Evolutionary conservation across 2,329 filamentous ascomycete species (phyloP).

Genomic region (Penicillium sp.): DNA sequence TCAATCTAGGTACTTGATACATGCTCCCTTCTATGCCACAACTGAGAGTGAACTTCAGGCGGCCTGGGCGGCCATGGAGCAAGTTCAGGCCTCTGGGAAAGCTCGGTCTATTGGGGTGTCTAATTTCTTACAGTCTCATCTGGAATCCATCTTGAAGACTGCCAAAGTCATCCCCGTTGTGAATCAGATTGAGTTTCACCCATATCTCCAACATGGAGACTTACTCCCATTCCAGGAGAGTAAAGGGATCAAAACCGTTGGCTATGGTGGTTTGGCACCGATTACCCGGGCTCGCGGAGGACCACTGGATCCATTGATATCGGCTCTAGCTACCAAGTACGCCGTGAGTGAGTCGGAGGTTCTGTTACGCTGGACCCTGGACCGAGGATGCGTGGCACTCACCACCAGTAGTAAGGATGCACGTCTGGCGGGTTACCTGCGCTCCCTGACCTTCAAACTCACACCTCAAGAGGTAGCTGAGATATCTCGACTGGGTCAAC

Average conservation of each 20-base stretch:
- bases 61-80: constrained; percentile 62
- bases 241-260: constrained; percentile 43
- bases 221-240: constrained; percentile 42
- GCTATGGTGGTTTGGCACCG: constrained; percentile 49
- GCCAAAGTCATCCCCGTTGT: constrained; percentile 43
- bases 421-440: constrained; percentile 58
- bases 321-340: constrained; percentile 59
- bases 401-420: constrained; percentile 63
- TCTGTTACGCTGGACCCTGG: constrained; percentile 59
- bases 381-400: constrained; percentile 59
- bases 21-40: constrained; percentile 59
- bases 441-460: constrained; percentile 57
- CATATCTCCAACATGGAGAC: constrained; percentile 48
- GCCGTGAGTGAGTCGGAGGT: constrained; percentile 59
- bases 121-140: constrained; percentile 57
- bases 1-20: constrained; percentile 57
- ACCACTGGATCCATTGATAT: constrained; percentile 55
- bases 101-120: constrained; percentile 63
- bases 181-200: constrained; percentile 42
- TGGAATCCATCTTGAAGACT: constrained; percentile 52
- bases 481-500: constrained; percentile 49
- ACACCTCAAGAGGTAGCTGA: constrained; percentile 58
- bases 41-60: constrained; percentile 55
- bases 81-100: constrained; percentile 56
- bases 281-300: constrained; percentile 56